A percentile compares a stretch with the other conserved stretches of the same genome.
Evolutionary conservation across 2,329 filamentous ascomycete species (phyloP).

Genomic region (Proliferodiscus dingleyae): DNA sequence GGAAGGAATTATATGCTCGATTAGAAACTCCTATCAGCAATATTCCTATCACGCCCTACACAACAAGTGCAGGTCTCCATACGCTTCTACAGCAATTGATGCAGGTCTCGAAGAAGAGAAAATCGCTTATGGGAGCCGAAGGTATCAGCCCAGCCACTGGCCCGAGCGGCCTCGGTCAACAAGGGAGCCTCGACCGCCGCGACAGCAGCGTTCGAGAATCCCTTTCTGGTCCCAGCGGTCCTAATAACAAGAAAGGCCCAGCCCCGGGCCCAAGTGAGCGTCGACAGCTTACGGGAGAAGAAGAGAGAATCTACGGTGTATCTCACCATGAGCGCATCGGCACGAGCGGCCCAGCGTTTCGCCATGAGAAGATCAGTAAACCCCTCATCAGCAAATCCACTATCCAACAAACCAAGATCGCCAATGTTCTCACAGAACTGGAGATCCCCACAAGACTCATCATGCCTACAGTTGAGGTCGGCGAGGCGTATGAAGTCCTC

Average conservation of each 20-base stretch:
- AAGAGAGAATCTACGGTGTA: conserved; percentile 79
- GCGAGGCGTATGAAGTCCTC: conserved; percentile 66
- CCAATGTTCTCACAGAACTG: conserved; percentile 65
- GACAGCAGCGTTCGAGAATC: conserved; percentile 32
- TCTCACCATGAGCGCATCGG: conserved; percentile 79
- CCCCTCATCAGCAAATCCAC: conserved; percentile 72
- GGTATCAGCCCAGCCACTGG: conserved; percentile 41
- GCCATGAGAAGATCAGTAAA: conserved; percentile 76
- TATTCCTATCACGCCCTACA: conserved; percentile 69
- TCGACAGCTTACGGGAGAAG: conserved; percentile 67
- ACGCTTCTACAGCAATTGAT: conserved; percentile 78
- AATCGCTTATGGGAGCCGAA: conserved; percentile 60
- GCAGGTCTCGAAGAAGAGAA: conserved; percentile 78
- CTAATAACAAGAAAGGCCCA: conserved; percentile 32
- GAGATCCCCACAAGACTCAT: conserved; percentile 65
- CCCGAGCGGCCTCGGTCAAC: conserved; percentile 29
- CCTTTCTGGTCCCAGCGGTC: conserved; percentile 31
- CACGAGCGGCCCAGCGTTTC: conserved; percentile 76
- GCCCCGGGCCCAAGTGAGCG: conserved; percentile 44
- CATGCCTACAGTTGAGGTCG: conserved; percentile 70
- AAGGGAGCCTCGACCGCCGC: conserved; percentile 35
- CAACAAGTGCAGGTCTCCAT: conserved; percentile 73
- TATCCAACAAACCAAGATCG: conserved; percentile 71
- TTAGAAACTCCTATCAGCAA: conserved; percentile 75
- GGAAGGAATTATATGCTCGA: conserved; percentile 78